A percentile compares a stretch with the other conserved stretches of the same genome.
Evolutionary conservation across 2,329 filamentous ascomycete genomes (phyloP).

Genomic region (Fusarium drepaniforme): DNA sequence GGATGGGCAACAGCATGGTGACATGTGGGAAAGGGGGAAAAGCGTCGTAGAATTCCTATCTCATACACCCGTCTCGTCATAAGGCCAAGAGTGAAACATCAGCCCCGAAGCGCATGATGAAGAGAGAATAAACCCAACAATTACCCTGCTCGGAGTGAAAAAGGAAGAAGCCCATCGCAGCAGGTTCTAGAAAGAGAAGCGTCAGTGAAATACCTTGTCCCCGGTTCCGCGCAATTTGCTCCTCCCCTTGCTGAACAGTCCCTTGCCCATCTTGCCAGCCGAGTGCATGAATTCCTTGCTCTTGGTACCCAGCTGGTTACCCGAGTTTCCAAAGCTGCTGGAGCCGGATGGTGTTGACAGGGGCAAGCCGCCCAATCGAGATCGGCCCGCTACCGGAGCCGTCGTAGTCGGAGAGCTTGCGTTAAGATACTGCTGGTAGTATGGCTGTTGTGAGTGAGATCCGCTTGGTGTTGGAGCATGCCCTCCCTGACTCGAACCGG

Average conservation of each 20-base stretch:
- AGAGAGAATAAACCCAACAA: slow-evolving; percentile 47
- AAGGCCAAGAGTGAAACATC: slow-evolving; percentile 47
- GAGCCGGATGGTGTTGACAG: slow-evolving; percentile 56
- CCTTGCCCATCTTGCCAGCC: slow-evolving; percentile 91
- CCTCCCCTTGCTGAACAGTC: slow-evolving; percentile 90
- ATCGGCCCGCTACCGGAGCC: slow-evolving; percentile 49
- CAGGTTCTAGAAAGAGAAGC: slow-evolving; percentile 51
- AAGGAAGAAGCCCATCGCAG: slow-evolving; percentile 44
- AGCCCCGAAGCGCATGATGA: slow-evolving; percentile 46
- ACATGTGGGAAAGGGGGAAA: slow-evolving; percentile 44
- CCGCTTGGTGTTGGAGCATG: slow-evolving; percentile 39
- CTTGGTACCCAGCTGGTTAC: slow-evolving; percentile 80
- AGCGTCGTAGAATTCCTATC: slow-evolving; percentile 57
- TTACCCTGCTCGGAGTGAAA: slow-evolving; percentile 40
- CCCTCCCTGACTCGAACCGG: slow-evolving; percentile 27
- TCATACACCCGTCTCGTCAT: slow-evolving; percentile 54
- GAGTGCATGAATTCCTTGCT: slow-evolving; percentile 91
- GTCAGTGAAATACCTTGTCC: slow-evolving; percentile 90
- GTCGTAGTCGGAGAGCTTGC: slow-evolving; percentile 50
- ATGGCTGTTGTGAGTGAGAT: slow-evolving; percentile 57
- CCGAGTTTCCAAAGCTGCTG: slow-evolving; percentile 64
- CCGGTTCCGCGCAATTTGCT: slow-evolving; percentile 80
- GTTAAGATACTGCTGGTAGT: slow-evolving; percentile 69
- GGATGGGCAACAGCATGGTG: slow-evolving; percentile 45
- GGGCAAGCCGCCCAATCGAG: slow-evolving; percentile 49